Base-by-base conservation (phyloP, 306 rosid species). In the Pachyrhizus erosus region DNA sequence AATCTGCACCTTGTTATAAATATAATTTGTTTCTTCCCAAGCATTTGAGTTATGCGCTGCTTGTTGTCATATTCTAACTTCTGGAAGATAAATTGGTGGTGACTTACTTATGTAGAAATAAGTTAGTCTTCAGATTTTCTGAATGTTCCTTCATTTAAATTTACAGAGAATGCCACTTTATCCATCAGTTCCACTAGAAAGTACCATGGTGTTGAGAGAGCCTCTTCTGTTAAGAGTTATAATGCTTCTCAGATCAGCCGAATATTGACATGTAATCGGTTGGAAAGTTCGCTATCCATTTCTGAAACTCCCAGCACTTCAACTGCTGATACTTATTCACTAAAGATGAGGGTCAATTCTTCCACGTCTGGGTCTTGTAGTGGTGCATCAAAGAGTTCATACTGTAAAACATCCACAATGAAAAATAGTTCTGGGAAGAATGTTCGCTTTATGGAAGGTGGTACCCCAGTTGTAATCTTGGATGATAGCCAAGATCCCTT, bases 401-500 rank as follows among this genome's bases (percentile, higher is more conserved):
- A 48, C 43, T 46, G 86, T 67, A 86, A 90, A 62, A 72, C 75
- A 31, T 76, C 81, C 40, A 55, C 60, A n/a, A 60, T 81, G 70
- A 84, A 80, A 68, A 88, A 79, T 74, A 75, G 82, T 81, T 86
- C 83, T 5, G 69, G 82, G 86, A 92, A 83, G 77, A 81, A 89
- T 87, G 87, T 68, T 58, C 88, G 76, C 68, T 17, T 80, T 51
- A 67, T 37, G 31, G 88, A 90, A 58, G 76, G 60, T 69, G 76
- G 60, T 69, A 60, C 76, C 42, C 88, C 87, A 40, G 33, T 80
- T 83, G 82, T 73, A 75, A 80, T 83, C 79, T 81, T 83, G 81
- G 93, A 89, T 79, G 94, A 91, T 67, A 84, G 83, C 67, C 89
- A 80, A 74, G 99, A 93, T 87, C 99, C 99, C 34, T 96, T 92